Conservation (phyloP, 2,329 filamentous ascomycete species). For the Penicillium frequentans region DNA sequence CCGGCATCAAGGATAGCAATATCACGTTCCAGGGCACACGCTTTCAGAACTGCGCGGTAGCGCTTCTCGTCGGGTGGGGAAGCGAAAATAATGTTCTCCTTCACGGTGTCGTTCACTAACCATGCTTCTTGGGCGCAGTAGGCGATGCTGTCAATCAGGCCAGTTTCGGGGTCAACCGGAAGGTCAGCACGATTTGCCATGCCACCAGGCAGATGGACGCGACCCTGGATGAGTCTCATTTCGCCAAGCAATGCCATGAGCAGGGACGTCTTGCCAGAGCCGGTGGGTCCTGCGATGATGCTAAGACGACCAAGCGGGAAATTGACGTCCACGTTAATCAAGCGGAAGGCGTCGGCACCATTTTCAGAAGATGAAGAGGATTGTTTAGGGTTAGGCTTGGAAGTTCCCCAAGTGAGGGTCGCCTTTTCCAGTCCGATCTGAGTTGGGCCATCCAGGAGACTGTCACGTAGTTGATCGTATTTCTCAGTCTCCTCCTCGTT, state of each 20-base stretch:
- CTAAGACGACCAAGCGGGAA: constrained; percentile 88
- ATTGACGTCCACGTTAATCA: constrained; percentile 78
- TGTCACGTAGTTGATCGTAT: constrained; percentile 75
- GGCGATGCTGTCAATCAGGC: constrained; percentile 85
- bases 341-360: constrained; percentile 72
- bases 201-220: constrained; percentile 81
- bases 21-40: constrained; percentile 88
- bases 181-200: constrained; percentile 78
- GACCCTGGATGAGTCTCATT: constrained; percentile 83
- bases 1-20: constrained; percentile 89
- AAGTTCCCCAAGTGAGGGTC: constrained; percentile 84
- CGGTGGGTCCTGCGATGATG: constrained; percentile 88
- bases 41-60: constrained; percentile 84
- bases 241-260: constrained; percentile 95
- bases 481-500: constrained; percentile 95
- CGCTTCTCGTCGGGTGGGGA: constrained; percentile 75
- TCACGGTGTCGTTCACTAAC: constrained; percentile 94
- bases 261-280: constrained; percentile 91
- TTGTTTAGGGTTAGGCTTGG: constrained; percentile 49
- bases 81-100: constrained; percentile 92
- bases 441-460: constrained; percentile 67
- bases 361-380: constrained; percentile 61
- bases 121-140: constrained; percentile 97
- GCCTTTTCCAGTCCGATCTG: constrained; percentile 82
- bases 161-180: constrained; percentile 75